Evolutionary conservation across 139 green algal species (phyloP), one percentile per base, ranked within the genome.

Genomic region (Tetradesmus lagerheimii): DNA sequence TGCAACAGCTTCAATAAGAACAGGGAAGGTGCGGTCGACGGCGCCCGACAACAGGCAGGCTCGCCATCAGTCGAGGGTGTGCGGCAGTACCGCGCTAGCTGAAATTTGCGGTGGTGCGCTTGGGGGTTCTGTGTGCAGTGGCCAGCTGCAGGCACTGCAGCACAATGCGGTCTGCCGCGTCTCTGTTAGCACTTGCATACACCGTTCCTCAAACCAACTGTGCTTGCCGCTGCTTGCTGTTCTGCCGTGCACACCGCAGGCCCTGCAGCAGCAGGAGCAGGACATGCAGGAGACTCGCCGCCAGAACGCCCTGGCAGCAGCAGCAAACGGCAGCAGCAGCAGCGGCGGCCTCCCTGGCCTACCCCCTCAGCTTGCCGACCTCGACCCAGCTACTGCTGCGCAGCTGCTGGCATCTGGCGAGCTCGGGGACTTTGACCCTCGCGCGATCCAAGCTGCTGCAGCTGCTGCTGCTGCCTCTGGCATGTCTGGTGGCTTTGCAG

Each of bases 211-310:
- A n/a, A n/a, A n/a, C n/a, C n/a, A n/a, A n/a, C n/a, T 62, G 47
- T 62, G 47, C 12, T 2, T 62, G 47, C 8, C 5, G 1, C 18
- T 18, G 25, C 34, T 23, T 71, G 31, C 45, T n/a, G 5, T 12
- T 23, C 1, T 11, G 80, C 45, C 6, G 1, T 29, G 9, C n/a
- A 29, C 14, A 57, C 34, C 81, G 8, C 45, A 91, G 87, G 77
- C 87, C 23, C 39, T 91, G 53, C n/a, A 81, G 38, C 87, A 87
- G 78, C 87, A 91, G 78, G 57, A 91, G 53, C 34, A 57, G 57
- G 87, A 91, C 53, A 83, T 90, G 75, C 37, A 57, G 25, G 12
- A 57, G n/a, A 53, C 76, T 29, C 86, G 57, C 15, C 86, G 86
- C 53, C 66, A 88, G 39, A 62, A 80, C n/a, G 39, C 64, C 20